Conservation (phyloP, 2,329 filamentous ascomycete species). For the Raffaelea ambrosiae region DNA sequence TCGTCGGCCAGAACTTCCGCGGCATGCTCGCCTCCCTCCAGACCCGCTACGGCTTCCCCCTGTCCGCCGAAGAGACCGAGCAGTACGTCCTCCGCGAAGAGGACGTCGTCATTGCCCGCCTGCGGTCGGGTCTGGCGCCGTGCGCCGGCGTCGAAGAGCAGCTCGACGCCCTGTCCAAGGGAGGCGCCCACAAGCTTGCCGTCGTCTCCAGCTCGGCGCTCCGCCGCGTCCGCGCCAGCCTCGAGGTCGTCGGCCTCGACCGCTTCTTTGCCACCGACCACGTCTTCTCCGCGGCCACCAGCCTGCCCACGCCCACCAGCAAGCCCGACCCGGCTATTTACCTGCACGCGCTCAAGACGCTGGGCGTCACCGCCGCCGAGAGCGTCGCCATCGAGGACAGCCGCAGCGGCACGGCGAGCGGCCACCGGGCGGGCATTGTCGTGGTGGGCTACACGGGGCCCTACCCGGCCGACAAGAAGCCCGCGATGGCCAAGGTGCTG, state of each 20-base stretch:
- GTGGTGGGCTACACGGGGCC: constrained; percentile 81
- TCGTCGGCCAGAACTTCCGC: constrained; percentile 90
- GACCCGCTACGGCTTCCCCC: constrained; percentile 64
- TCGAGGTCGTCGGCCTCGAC: constrained; percentile 71
- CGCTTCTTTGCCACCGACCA: constrained; percentile 67
- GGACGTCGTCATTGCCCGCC: constrained; percentile 73
- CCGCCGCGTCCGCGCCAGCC: constrained; percentile 65
- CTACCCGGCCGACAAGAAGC: constrained; percentile 53
- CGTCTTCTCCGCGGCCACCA: constrained; percentile 76
- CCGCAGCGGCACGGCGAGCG: constrained; percentile 72
- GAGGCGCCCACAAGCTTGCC: constrained; percentile 61
- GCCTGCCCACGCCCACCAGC: constrained; percentile 68
- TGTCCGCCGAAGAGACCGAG: constrained; percentile 61
- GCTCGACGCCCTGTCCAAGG: constrained; percentile 53
- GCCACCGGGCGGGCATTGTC: constrained; percentile 66
- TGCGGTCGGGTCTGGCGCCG: constrained; percentile 57
- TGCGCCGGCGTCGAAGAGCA: constrained; percentile 61
- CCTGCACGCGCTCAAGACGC: constrained; percentile 62
- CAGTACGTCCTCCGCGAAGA: constrained; percentile 69
- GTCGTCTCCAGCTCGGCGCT: constrained; percentile 78
- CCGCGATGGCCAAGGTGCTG: constrained; percentile 56
- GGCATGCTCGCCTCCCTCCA: constrained; percentile 78
- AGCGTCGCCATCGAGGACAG: constrained; percentile 81
- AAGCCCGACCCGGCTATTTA: constrained; percentile 92
- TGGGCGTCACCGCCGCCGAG: constrained; percentile 64